These are phyloP conservation scores for Polyporus tsugae DNA, from an alignment of 1,284 basidiomycete species.

Conservation along the genomic window DNA sequence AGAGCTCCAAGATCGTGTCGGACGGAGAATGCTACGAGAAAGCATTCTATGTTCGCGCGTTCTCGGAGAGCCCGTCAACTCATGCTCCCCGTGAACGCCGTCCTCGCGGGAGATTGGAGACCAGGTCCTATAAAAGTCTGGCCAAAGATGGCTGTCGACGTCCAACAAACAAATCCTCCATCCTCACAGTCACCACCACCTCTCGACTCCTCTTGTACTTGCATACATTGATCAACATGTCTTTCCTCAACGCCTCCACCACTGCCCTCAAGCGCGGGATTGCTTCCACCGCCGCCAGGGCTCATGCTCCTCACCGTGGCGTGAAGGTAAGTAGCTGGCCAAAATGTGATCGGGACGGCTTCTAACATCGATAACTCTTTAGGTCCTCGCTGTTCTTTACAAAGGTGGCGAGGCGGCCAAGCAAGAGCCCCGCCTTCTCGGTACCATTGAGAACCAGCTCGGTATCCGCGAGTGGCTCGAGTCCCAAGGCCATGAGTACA, in stretches of 20 bases:
- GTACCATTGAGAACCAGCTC: constrained; percentile 91
- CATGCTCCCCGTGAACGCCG: constrained; percentile 1
- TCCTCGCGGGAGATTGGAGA: background rate
- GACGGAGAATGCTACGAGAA: background rate
- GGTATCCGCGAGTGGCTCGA: constrained; percentile 79
- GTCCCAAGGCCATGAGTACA: constrained; percentile 80
- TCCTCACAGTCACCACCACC: background rate
- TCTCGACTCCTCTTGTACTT: too few species aligned
- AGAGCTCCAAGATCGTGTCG: background rate
- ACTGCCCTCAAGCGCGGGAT: constrained; percentile 28
- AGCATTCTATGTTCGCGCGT: constrained; percentile 13
- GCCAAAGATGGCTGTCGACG: background rate
- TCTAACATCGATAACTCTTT: constrained; percentile 3
- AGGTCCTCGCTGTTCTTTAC: constrained; percentile 88
- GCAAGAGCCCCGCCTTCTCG: constrained; percentile 86
- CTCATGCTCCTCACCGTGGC: constrained; percentile 21
- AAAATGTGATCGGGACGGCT: background rate
- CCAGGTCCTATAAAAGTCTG: background rate
- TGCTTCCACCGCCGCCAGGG: constrained; percentile 12
- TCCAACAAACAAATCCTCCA: background rate
- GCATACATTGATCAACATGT: constrained; percentile 16
- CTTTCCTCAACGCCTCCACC: constrained; percentile 27
- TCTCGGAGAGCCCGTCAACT: constrained; percentile 13
- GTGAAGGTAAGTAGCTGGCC: constrained; percentile 32
- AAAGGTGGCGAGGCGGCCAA: constrained; percentile 77